A percentile compares a stretch with the other conserved stretches of the same genome.
Evolutionary conservation across 129 eudicot genomes (phyloP).

Genomic region (Lactuca saligna): DNA sequence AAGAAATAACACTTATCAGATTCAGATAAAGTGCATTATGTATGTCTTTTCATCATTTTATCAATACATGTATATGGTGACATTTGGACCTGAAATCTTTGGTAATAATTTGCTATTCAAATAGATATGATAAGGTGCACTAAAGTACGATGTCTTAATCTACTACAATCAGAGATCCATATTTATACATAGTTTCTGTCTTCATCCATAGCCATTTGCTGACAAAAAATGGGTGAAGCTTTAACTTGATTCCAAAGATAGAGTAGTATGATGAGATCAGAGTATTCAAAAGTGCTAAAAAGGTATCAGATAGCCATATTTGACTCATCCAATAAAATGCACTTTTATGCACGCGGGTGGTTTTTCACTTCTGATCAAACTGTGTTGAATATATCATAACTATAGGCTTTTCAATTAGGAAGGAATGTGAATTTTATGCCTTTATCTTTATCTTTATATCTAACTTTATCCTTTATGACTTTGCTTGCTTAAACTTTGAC

Average conservation of each 20-base stretch:
- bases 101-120: slow-evolving; percentile 19
- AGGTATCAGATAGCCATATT: slow-evolving; percentile 37
- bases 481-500: slow-evolving; percentile 35
- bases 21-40: slow-evolving; percentile 9
- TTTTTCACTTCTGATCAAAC: slow-evolving; percentile 38
- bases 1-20: slow-evolving; percentile 22
- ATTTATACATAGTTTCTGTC: background rate
- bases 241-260: slow-evolving; percentile 5
- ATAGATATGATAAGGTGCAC: slow-evolving; percentile 8
- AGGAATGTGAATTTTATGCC: slow-evolving; percentile 35
- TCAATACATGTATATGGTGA: background rate
- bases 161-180: slow-evolving; percentile 4
- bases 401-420: background rate
- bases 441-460: slow-evolving; percentile 32
- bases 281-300: slow-evolving; percentile 14
- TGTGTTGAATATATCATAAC: slow-evolving; percentile 20
- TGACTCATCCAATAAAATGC: slow-evolving; percentile 37
- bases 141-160: slow-evolving; percentile 20
- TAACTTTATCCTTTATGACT: slow-evolving; percentile 46
- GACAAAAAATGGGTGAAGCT: slow-evolving; percentile 13
- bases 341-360: slow-evolving; percentile 35
- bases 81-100: slow-evolving; percentile 4
- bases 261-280: slow-evolving; percentile 28
- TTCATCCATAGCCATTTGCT: slow-evolving; percentile 11
- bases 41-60: slow-evolving; percentile 5